Percentiles rank a stretch among this genome's conserved stretches.
Conservation (phyloP, 2,329 filamentous ascomycete species). For the Pseudopyrenochaeta lycopersici region DNA sequence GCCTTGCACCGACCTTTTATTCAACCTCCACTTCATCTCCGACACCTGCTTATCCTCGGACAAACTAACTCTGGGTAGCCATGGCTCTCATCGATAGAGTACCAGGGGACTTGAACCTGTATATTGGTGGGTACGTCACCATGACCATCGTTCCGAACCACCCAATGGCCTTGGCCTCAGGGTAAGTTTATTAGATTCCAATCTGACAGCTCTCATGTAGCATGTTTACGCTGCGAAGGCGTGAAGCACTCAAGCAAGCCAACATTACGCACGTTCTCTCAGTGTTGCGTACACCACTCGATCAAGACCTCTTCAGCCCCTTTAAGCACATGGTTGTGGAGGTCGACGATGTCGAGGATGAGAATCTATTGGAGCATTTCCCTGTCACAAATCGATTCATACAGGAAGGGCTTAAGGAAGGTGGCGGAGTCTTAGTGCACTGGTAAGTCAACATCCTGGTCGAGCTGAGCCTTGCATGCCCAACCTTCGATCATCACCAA, state of each 20-base stretch:
- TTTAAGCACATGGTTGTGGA: constrained; percentile 82
- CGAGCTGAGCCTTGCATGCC: constrained; percentile 45
- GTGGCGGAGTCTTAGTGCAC: constrained; percentile 72
- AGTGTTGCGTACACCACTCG: constrained; percentile 71
- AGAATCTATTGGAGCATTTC: constrained; percentile 84
- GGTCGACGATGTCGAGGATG: constrained; percentile 89
- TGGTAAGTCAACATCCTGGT: constrained; percentile 65
- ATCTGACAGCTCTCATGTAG: constrained; percentile 59
- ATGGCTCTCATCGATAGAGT: constrained; percentile 73
- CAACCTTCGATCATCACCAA: constrained; percentile 40
- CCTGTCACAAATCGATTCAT: constrained; percentile 84
- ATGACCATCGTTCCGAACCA: constrained; percentile 23
- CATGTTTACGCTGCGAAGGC: constrained; percentile 79
- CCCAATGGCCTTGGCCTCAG: constrained; percentile 12
- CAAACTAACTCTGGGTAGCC: constrained; percentile 16
- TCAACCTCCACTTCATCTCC: constrained; percentile 29
- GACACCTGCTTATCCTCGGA: constrained; percentile 24
- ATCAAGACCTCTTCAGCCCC: constrained; percentile 65
- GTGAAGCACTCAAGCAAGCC: constrained; percentile 72
- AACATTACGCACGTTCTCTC: constrained; percentile 93
- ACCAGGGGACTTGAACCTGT: constrained; percentile 74
- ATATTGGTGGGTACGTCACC: constrained; percentile 76
- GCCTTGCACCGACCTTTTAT: constrained; percentile 18
- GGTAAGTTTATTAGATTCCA: constrained; percentile 16
- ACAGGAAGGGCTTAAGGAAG: constrained; percentile 72